Conservation (phyloP, 1,284 basidiomycete species). For the Amylostereum areolatum region DNA sequence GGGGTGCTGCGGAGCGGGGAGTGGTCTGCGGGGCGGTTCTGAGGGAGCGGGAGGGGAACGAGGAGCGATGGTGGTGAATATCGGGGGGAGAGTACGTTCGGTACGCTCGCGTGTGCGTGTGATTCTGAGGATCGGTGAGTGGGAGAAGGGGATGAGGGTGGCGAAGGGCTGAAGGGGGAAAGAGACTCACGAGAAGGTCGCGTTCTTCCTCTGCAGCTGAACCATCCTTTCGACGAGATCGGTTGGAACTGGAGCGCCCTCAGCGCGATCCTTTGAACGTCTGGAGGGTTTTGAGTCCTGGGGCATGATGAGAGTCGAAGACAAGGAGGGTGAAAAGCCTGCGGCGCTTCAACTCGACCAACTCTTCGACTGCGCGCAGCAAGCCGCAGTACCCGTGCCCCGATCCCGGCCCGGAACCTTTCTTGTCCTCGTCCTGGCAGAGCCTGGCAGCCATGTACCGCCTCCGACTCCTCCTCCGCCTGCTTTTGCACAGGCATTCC, state of each 20-base stretch:
- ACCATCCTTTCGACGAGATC: constrained; percentile 65
- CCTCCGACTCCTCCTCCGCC: too few species aligned
- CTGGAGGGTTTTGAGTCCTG: constrained; percentile 14
- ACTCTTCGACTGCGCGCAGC: too few species aligned
- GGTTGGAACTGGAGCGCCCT: constrained; percentile 39
- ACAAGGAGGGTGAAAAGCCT: not conserved
- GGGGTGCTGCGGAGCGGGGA: constrained; percentile 15
- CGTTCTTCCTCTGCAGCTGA: constrained; percentile 58
- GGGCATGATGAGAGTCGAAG: constrained; percentile 8
- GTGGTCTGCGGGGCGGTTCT: constrained; percentile 22
- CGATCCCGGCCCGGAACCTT: too few species aligned
- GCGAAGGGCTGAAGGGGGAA: not conserved
- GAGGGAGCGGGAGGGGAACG: constrained; percentile 15
- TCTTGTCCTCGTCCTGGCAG: too few species aligned
- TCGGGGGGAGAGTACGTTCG: constrained; percentile 32
- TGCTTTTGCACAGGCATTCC: too few species aligned
- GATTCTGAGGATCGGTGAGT: constrained; percentile 26
- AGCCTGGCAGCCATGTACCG: too few species aligned
- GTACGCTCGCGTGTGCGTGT: constrained; percentile 40
- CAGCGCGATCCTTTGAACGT: constrained; percentile 29
- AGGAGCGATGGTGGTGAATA: constrained; percentile 18
- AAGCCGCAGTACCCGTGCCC: too few species aligned
- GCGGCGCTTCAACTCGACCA: too few species aligned
- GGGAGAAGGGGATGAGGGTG: not conserved
- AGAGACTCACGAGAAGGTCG: constrained; percentile 38